phyloP scores from a whole-genome alignment of 2,329 filamentous ascomycete genomes.

The Fusarium austroafricanum region DNA sequence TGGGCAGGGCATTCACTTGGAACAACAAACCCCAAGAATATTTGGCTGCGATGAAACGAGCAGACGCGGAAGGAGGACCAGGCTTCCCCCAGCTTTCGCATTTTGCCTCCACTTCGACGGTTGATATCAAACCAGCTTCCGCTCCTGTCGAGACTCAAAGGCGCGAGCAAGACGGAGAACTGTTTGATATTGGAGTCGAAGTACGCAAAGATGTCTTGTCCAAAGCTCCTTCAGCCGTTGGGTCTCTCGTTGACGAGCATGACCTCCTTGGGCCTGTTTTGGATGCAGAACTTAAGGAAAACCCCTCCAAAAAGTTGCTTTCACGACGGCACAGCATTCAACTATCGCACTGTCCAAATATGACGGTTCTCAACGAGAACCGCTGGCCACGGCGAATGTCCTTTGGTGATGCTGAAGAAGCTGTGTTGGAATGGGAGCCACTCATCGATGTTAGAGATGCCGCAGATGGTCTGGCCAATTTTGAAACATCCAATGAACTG shows the following conservation, averaged over 20 bases:
- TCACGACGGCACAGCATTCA: conserved; percentile 72
- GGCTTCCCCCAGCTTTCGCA: conserved; percentile 42
- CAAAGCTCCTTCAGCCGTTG: conserved; percentile 66
- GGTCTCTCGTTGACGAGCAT: conserved; percentile 68
- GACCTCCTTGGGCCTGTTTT: conserved; percentile 68
- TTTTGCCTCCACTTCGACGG: conserved; percentile 46
- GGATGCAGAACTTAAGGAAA: conserved; percentile 59
- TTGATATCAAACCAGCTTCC: conserved; percentile 39
- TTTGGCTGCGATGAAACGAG: conserved; percentile 55
- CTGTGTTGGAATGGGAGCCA: conserved; percentile 74
- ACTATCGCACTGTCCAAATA: conserved; percentile 47
- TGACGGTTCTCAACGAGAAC: conserved; percentile 61
- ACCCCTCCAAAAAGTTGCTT: conserved; percentile 61
- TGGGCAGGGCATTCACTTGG: conserved; percentile 70
- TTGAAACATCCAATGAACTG: conserved; percentile 60
- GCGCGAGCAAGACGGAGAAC: conserved; percentile 42
- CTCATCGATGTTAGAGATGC: conserved; percentile 57
- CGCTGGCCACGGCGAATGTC: conserved; percentile 79
- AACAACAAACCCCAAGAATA: conserved; percentile 73
- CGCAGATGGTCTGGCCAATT: conserved; percentile 43
- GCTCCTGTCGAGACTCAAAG: conserved; percentile 40
- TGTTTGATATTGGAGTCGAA: conserved; percentile 53
- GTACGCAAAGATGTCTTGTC: conserved; percentile 57
- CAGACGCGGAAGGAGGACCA: conserved; percentile 46
- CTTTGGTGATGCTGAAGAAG: conserved; percentile 80